These are phyloP conservation scores for Picea glauca DNA, from an alignment of 75 land plant species.

Conservation along the genomic window DNA sequence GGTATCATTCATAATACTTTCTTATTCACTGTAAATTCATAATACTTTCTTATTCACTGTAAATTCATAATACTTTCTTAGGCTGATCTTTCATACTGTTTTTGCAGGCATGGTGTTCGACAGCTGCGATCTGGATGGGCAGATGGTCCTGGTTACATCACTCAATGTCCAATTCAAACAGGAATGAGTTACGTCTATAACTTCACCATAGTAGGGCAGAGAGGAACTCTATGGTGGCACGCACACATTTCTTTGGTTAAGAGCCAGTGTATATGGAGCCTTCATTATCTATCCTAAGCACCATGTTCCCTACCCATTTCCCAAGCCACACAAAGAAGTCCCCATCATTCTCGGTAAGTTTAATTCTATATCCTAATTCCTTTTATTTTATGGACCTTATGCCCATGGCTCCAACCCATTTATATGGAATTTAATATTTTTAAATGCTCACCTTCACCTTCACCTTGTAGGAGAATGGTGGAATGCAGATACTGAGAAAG, in stretches of 20 bases:
- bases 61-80: too few species aligned
- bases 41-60: too few species aligned
- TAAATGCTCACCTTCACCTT: too few species aligned
- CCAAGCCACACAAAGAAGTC: conserved; percentile 36
- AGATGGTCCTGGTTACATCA: conserved; percentile 47
- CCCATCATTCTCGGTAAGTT: conserved; percentile 41
- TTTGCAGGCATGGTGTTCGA: conserved; percentile 36
- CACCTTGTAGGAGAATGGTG: conserved; percentile 12
- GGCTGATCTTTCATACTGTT: too few species aligned
- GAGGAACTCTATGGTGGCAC: conserved; percentile 51
- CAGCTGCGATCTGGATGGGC: conserved; percentile 38
- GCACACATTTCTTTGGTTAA: conserved; percentile 53
- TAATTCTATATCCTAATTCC: not conserved
- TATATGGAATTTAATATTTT: too few species aligned
- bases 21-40: too few species aligned
- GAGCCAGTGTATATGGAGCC: conserved; percentile 59
- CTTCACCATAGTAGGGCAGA: conserved; percentile 37
- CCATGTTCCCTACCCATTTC: conserved; percentile 31
- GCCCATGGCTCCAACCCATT: not conserved
- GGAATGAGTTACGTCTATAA: conserved; percentile 36
- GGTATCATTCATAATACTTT: conserved; percentile 12
- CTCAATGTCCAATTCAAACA: conserved; percentile 53
- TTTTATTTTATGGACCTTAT: not conserved
- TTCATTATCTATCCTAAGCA: conserved; percentile 43
- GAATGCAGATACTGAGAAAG: conserved; percentile 12